A percentile compares a stretch with the other conserved stretches of the same genome.
Evolutionary conservation across 306 rosid genomes (phyloP).

Genomic region (Cajanus cajan): DNA sequence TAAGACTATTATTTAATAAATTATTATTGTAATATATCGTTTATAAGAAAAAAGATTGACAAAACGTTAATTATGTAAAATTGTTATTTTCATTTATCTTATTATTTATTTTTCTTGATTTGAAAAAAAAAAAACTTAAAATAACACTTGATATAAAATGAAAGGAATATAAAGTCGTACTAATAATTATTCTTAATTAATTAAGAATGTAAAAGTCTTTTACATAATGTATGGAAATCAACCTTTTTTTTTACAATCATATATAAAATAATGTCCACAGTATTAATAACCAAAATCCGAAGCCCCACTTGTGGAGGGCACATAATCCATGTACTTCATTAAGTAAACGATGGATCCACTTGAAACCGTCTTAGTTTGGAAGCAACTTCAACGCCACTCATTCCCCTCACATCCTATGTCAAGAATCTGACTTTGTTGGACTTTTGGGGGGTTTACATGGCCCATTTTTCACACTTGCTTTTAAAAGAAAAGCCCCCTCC

Average conservation of each 20-base stretch:
- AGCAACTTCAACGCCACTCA: slow-evolving; percentile 50
- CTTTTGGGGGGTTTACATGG: slow-evolving; percentile 34
- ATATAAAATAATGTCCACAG: neutral
- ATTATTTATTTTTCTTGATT: too few relatives aligned
- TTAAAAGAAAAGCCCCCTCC: slow-evolving; percentile 20
- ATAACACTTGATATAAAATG: too few relatives aligned
- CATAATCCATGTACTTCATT: slow-evolving; percentile 12
- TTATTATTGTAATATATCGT: too few relatives aligned
- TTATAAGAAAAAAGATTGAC: too few relatives aligned
- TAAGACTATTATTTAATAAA: too few relatives aligned
- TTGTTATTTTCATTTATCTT: too few relatives aligned
- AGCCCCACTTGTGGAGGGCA: slow-evolving; percentile 1
- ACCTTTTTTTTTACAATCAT: neutral
- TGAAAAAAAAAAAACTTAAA: too few relatives aligned
- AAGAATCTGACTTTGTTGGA: slow-evolving; percentile 32
- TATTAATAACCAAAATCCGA: neutral
- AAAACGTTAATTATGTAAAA: too few relatives aligned
- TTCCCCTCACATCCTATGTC: slow-evolving; percentile 32
- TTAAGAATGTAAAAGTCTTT: too few relatives aligned
- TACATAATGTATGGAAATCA: too few relatives aligned
- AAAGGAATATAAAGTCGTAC: too few relatives aligned
- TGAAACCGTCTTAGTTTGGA: slow-evolving; percentile 40
- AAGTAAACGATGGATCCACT: slow-evolving; percentile 30
- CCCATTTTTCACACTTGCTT: slow-evolving; percentile 38
- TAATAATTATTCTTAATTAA: too few relatives aligned